A percentile compares a stretch with the other conserved stretches of the same genome.
Conservation (phyloP, 805 yeast species). For the Cyberlindnera bimundalis region DNA sequence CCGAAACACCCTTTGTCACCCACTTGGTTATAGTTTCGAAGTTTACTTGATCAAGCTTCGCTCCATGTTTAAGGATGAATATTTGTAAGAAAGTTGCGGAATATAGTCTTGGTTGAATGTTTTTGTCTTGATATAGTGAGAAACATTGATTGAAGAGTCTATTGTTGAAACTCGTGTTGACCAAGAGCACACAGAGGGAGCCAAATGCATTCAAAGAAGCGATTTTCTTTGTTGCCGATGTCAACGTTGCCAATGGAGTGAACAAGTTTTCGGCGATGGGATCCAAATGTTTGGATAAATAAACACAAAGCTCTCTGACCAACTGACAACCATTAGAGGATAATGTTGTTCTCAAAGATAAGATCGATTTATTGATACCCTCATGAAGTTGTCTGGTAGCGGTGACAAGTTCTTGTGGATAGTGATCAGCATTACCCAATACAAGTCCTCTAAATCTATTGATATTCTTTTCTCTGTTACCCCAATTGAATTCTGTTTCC, state of each 20-base stretch:
- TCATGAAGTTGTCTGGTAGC: conserved; percentile 42
- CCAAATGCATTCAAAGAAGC: conserved; percentile 33
- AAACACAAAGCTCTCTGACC: conserved; percentile 55
- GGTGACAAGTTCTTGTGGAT: conserved; percentile 35
- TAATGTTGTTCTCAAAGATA: conserved; percentile 81
- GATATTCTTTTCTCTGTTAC: conserved; percentile 59
- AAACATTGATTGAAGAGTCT: conserved; percentile 49
- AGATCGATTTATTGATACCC: conserved; percentile 59
- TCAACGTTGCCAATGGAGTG: conserved; percentile 29
- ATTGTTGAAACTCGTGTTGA: conserved; percentile 50
- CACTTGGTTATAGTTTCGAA: conserved; percentile 47
- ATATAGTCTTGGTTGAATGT: conserved; percentile 64
- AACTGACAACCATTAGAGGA: conserved; percentile 73
- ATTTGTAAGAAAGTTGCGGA: conserved; percentile 71
- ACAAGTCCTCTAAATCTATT: conserved; percentile 54
- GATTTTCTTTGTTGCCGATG: conserved; percentile 39
- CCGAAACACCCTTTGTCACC: conserved; percentile 60
- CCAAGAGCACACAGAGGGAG: conserved; percentile 46
- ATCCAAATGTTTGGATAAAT: conserved; percentile 29
- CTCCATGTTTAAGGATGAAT: conserved; percentile 48
- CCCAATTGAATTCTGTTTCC: conserved; percentile 92
- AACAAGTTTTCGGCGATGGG: conserved; percentile 34
- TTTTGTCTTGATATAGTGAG: conserved; percentile 61
- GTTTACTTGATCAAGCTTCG: conserved; percentile 29
- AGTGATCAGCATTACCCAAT: conserved; percentile 51